A percentile compares a stretch with the other conserved stretches of the same genome.
Conservation (phyloP, 2,329 filamentous ascomycete genomes). For the Hyphodiscus sp. region DNA sequence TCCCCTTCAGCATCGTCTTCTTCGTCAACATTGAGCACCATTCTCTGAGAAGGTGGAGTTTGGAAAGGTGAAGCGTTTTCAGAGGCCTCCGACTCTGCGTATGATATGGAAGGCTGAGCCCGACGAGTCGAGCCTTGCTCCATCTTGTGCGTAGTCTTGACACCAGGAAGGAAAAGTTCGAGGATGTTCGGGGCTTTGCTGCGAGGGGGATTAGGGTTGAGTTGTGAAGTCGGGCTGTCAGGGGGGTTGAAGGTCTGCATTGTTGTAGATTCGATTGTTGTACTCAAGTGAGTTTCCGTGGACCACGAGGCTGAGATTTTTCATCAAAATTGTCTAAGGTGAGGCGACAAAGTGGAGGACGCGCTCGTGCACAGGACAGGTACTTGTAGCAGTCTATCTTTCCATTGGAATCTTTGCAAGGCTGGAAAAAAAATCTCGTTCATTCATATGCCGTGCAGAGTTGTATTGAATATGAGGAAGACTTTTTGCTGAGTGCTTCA, state of each 20-base stretch:
- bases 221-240: not conserved
- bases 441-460: no score
- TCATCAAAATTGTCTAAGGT: not conserved
- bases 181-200: slow-evolving; percentile 23
- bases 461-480: no score
- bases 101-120: slow-evolving; percentile 3
- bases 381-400: not conserved
- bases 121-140: slow-evolving; percentile 7
- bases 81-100: slow-evolving; percentile 9
- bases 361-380: not conserved
- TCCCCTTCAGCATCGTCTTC: slow-evolving; percentile 3
- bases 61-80: slow-evolving; percentile 1
- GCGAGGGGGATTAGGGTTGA: slow-evolving; percentile 1
- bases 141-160: slow-evolving; percentile 25
- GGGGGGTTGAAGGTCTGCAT: not conserved
- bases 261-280: not conserved
- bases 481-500: no score
- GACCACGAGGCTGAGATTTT: not conserved
- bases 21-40: not conserved
- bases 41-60: slow-evolving; percentile 5
- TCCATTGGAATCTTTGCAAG: no score
- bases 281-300: not conserved
- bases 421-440: no score
- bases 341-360: not conserved
- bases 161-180: slow-evolving; percentile 23